A percentile compares a stretch with the other conserved stretches of the same genome.
Conservation (phyloP, 306 rosid genomes). For the Cicer yamashitae region DNA sequence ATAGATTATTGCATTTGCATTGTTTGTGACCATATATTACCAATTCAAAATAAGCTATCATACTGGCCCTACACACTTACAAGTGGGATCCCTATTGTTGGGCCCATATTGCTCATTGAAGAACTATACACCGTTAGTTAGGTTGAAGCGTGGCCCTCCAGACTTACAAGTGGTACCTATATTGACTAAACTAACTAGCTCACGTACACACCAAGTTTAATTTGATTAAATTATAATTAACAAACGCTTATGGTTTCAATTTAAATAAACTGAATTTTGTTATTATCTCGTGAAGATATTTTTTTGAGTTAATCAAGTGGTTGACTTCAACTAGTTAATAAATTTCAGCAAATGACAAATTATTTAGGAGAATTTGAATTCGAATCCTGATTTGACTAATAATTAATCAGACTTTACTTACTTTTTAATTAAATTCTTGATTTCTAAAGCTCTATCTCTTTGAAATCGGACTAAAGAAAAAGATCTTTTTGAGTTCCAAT, state of each 20-base stretch:
- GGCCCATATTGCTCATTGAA: neutral
- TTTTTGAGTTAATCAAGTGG: no score
- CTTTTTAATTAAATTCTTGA: no score
- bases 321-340: no score
- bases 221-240: neutral
- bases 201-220: slow-evolving; percentile 32
- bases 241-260: neutral
- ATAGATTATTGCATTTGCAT: neutral
- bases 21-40: neutral
- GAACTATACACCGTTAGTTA: slow-evolving; percentile 36
- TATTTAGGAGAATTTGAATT: no score
- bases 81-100: slow-evolving; percentile 37
- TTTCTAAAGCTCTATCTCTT: no score
- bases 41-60: slow-evolving; percentile 12
- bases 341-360: no score
- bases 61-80: slow-evolving; percentile 24
- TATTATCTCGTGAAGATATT: neutral
- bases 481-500: neutral
- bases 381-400: no score
- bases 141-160: slow-evolving; percentile 38
- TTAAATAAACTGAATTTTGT: neutral
- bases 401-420: no score
- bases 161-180: slow-evolving; percentile 10
- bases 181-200: neutral
- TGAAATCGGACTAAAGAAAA: neutral